Percentiles rank a stretch among this genome's conserved stretches.
These are phyloP conservation scores for Claviceps pusilla DNA, from an alignment of 2,329 filamentous ascomycete genomes.

Conservation along the genomic window DNA sequence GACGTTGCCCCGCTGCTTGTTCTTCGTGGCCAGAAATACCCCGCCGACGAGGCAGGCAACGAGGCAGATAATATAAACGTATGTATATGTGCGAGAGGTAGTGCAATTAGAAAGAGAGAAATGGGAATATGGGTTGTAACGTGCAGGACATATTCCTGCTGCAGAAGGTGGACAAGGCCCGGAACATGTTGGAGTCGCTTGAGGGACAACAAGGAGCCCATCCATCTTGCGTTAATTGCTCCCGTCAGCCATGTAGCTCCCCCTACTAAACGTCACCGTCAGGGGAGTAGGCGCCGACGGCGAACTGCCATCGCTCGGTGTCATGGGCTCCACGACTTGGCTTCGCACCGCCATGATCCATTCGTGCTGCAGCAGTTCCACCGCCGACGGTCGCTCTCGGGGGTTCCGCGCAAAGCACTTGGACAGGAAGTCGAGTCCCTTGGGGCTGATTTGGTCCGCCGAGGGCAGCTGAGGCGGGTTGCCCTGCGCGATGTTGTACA, in stretches of 20 bases:
- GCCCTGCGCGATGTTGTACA: constrained; percentile 99
- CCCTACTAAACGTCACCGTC: constrained; percentile 12
- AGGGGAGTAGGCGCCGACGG: constrained; percentile 24
- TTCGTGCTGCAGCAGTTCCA: constrained; percentile 84
- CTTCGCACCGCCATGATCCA: constrained; percentile 62
- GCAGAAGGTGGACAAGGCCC: no score
- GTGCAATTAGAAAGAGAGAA: no score
- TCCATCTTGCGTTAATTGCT: background rate
- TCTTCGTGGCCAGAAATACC: no score
- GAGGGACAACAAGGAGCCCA: no score
- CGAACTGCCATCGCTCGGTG: constrained; percentile 41
- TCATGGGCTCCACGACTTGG: constrained; percentile 49
- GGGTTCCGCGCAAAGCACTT: constrained; percentile 81
- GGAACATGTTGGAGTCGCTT: no score
- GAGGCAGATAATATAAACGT: no score
- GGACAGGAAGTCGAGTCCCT: constrained; percentile 76
- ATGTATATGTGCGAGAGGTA: no score
- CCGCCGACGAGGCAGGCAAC: no score
- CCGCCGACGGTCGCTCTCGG: constrained; percentile 59
- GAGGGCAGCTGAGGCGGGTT: constrained; percentile 78
- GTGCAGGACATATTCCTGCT: no score
- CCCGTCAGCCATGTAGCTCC: background rate
- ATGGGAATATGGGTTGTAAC: no score
- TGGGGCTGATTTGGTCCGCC: constrained; percentile 65
- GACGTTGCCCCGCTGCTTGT: background rate